Base-by-base conservation (phyloP, 2,329 filamentous ascomycete genomes). In the Neopestalotiopsis sp. region DNA sequence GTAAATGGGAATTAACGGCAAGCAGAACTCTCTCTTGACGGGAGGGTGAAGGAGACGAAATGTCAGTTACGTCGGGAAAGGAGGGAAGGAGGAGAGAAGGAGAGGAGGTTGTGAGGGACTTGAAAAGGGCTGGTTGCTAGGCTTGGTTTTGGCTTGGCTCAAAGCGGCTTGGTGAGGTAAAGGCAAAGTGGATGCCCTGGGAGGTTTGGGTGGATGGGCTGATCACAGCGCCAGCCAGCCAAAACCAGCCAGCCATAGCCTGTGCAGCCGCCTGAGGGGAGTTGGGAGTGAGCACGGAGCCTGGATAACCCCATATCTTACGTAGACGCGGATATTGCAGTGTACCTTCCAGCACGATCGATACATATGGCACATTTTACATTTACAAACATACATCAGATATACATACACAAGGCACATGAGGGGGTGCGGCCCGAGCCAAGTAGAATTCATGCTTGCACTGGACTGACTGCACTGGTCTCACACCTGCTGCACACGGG, bases 1-100 rank as follows among this genome's bases (percentile, higher is more conserved):
- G 72, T 72, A 67, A 71, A 72, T 73, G 72, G 76, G 68, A 71
- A 73, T 38, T 70, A 66, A 70, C 71, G 70, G 53, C 63, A 32
- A 49, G 32, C 14, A 38, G 53, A 53, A 20, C 14, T 53, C 45
- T 53, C 65, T 20, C n/a, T 13, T 61, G 59, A 61, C 59, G 34
- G 59, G n/a, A 61, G 59, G n/a, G 59, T 34, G 59, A 65, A 53
- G 24, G 17, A 65, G 64, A 66, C 64, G 64, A 57, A 66, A 58
- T 32, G 64, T 66, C 64, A 68, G 53, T 69, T 68, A 67, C 49
- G 66, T 49, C 61, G 67, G 64, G 58, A 49, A 69, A 64, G 66
- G 70, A 72, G 71, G 59, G 62, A 61, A 59, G 57, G 59, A 40
- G 32, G 59, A 61, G 59, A 61, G 32, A 34, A 67, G 56, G 20